phyloP scores from a whole-genome alignment of 257 asterid species.

The Leptodermis oblonga region DNA sequence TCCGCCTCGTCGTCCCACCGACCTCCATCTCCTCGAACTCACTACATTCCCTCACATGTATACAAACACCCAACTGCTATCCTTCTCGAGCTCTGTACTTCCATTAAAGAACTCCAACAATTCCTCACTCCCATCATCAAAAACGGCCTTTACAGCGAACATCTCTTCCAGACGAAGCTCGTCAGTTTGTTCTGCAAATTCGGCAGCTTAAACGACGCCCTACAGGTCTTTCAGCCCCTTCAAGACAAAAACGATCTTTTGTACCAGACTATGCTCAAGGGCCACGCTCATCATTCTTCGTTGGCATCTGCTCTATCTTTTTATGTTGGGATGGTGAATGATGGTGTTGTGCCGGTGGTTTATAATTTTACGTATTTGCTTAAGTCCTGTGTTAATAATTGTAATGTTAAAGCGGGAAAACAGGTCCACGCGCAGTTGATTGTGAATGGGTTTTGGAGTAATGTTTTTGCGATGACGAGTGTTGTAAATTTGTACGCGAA shows the following conservation, averaged over 20 bases:
- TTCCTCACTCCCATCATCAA: slow-evolving; percentile 70
- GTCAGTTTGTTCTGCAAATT: slow-evolving; percentile 73
- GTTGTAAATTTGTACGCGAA: slow-evolving; percentile 66
- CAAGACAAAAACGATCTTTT: slow-evolving; percentile 58
- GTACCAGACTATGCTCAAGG: slow-evolving; percentile 76
- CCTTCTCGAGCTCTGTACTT: slow-evolving; percentile 70
- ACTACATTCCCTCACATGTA: slow-evolving; percentile 56
- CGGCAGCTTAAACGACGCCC: slow-evolving; percentile 65
- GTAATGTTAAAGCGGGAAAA: slow-evolving; percentile 52
- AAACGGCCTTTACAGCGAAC: slow-evolving; percentile 63
- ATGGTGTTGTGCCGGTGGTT: slow-evolving; percentile 53
- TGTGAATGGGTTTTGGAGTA: slow-evolving; percentile 46
- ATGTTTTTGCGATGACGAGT: slow-evolving; percentile 59
- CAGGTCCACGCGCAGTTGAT: slow-evolving; percentile 75
- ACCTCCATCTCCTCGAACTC: slow-evolving; percentile 17
- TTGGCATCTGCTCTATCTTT: slow-evolving; percentile 45
- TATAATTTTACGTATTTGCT: slow-evolving; percentile 57
- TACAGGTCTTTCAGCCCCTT: slow-evolving; percentile 60
- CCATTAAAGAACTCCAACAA: slow-evolving; percentile 67
- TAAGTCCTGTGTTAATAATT: slow-evolving; percentile 61
- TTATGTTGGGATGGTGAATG: slow-evolving; percentile 54
- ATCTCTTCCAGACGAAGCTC: slow-evolving; percentile 73
- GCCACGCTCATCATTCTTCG: slow-evolving; percentile 40
- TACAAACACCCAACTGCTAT: slow-evolving; percentile 78
- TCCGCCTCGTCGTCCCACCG: slow-evolving; percentile 7